phyloP scores from a whole-genome alignment of 306 rosid species.

The Cicer bijugum region DNA sequence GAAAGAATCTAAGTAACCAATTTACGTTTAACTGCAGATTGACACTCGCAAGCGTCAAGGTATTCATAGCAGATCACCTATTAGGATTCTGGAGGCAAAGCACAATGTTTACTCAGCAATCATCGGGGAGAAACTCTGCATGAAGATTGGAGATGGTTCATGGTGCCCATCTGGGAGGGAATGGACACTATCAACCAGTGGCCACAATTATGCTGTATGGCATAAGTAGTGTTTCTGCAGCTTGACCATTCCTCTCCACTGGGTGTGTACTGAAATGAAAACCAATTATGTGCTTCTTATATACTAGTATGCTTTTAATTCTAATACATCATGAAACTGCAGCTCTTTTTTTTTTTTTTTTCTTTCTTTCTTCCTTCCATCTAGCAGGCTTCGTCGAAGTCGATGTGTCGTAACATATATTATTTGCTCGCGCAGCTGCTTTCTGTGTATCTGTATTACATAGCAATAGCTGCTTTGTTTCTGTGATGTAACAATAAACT shows the following conservation, averaged over 20 bases:
- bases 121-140: conserved; percentile 73
- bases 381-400: conserved; percentile 23
- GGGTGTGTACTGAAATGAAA: conserved; percentile 7
- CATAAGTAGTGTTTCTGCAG: conserved; percentile 49
- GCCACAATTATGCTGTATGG: conserved; percentile 90
- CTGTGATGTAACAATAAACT: conserved; percentile 7
- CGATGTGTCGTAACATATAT: conserved; percentile 1
- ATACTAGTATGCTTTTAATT: background rate
- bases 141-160: conserved; percentile 88
- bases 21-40: conserved; percentile 59
- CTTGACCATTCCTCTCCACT: background rate
- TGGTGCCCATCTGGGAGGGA: conserved; percentile 84
- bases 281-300: conserved; percentile 11
- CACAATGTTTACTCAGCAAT: conserved; percentile 83
- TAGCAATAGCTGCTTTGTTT: conserved; percentile 20
- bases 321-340: conserved; percentile 20
- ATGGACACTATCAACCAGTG: conserved; percentile 77
- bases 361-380: background rate
- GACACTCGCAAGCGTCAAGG: conserved; percentile 74
- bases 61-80: conserved; percentile 73
- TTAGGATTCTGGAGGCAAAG: conserved; percentile 78
- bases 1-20: conserved; percentile 11
- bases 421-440: conserved; percentile 6
- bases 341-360: background rate
- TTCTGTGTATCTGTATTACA: background rate